Conservation (phyloP, 78 protist species). For the Protostelium mycophagum region DNA sequence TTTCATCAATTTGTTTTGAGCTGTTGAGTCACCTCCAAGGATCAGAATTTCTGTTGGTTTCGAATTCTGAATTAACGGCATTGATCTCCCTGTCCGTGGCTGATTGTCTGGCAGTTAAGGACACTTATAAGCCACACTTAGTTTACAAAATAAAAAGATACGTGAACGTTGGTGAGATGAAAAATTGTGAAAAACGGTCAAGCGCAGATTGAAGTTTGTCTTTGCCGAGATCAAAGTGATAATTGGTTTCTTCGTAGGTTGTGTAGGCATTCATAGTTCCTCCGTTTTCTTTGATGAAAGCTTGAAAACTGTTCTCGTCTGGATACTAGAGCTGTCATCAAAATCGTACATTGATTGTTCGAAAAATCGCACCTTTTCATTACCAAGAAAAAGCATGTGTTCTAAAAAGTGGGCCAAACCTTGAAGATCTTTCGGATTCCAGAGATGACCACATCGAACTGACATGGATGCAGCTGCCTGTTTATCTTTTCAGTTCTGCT, state of each 20-base stretch:
- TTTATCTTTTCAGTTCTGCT: background rate
- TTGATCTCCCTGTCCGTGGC: conserved; percentile 47
- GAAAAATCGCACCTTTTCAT: conserved; percentile 25
- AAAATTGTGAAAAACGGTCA: conserved; percentile 63
- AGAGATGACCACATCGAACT: conserved; percentile 30
- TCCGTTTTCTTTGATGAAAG: conserved; percentile 11
- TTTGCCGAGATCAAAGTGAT: conserved; percentile 19
- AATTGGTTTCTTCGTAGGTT: conserved; percentile 7
- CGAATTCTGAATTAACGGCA: conserved; percentile 33
- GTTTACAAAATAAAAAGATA: too few species aligned
- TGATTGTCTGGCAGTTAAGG: background rate
- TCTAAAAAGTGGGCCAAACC: conserved; percentile 86
- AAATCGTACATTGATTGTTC: background rate
- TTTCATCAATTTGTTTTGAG: too few species aligned
- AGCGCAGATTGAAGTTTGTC: conserved; percentile 23
- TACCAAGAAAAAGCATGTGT: conserved; percentile 64
- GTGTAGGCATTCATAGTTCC: conserved; percentile 9
- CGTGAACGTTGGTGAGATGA: conserved; percentile 35
- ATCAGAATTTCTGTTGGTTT: background rate
- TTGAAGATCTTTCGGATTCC: conserved; percentile 42
- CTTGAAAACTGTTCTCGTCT: background rate
- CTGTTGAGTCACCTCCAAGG: background rate
- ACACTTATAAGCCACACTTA: too few species aligned
- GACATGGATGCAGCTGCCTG: conserved; percentile 21
- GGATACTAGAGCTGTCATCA: background rate